These are phyloP conservation scores for Ascochyta koolunga DNA, from an alignment of 2,329 filamentous ascomycete genomes.

Conservation along the genomic window DNA sequence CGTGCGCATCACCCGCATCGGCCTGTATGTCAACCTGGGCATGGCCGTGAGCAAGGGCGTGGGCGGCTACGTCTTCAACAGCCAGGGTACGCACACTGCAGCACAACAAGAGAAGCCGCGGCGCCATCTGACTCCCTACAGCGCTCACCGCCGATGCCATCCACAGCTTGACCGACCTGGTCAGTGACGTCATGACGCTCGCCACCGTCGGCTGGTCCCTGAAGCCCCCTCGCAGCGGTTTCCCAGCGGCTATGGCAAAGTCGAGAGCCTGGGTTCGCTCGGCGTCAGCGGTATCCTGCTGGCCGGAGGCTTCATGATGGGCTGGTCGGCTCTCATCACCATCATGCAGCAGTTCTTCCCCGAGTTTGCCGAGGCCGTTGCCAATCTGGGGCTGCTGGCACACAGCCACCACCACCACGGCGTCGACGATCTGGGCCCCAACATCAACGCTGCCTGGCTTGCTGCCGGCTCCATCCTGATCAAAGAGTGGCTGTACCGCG, in stretches of 20 bases:
- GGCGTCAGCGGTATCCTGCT: slow-evolving; percentile 92
- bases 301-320: slow-evolving; percentile 90
- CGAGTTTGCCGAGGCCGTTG: slow-evolving; percentile 51
- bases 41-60: slow-evolving; percentile 95
- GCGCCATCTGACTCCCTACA: slow-evolving; percentile 31
- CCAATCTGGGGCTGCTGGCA: slow-evolving; percentile 52
- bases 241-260: slow-evolving; percentile 91
- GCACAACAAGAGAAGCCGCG: not conserved
- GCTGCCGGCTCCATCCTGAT: slow-evolving; percentile 86
- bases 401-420: slow-evolving; percentile 70
- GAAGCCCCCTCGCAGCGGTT: slow-evolving; percentile 80
- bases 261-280: slow-evolving; percentile 93
- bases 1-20: slow-evolving; percentile 90
- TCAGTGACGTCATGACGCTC: slow-evolving; percentile 92
- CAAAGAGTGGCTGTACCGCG: slow-evolving; percentile 97
- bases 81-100: slow-evolving; percentile 61
- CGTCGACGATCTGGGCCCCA: slow-evolving; percentile 69
- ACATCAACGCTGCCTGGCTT: slow-evolving; percentile 93
- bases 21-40: slow-evolving; percentile 84
- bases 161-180: slow-evolving; percentile 92
- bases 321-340: slow-evolving; percentile 67
- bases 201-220: slow-evolving; percentile 94
- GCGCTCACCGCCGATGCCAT: slow-evolving; percentile 92
- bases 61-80: slow-evolving; percentile 93
- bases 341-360: slow-evolving; percentile 59